Percentiles rank a stretch among this genome's conserved stretches.
phyloP scores from a whole-genome alignment of 1,139 yeast genomes.

The Debaryomyces udenii region DNA sequence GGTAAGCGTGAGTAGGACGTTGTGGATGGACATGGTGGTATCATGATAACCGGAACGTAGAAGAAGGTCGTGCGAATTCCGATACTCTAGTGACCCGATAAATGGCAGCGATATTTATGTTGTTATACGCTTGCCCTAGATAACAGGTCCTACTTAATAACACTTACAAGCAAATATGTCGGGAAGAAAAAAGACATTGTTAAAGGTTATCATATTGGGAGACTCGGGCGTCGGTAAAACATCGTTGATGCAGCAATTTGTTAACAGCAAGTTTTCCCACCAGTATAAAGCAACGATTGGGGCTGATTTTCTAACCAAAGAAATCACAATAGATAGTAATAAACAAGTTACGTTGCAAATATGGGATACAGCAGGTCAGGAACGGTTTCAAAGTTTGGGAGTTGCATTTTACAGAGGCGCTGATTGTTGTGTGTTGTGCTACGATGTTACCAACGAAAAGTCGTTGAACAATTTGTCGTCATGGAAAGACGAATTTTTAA shows the following conservation, averaged over 20 bases:
- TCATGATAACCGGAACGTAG: too few species aligned
- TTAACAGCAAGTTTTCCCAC: slow-evolving; percentile 90
- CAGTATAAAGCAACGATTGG: slow-evolving; percentile 98
- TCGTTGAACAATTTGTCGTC: slow-evolving; percentile 86
- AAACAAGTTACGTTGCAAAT: slow-evolving; percentile 82
- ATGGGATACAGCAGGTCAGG: slow-evolving; percentile 99
- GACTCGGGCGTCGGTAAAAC: slow-evolving; percentile 99
- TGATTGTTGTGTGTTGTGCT: slow-evolving; percentile 95
- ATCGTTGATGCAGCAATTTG: slow-evolving; percentile 94
- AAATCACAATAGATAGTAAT: slow-evolving; percentile 75
- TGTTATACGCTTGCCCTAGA: slow-evolving; percentile 3
- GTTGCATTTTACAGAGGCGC: slow-evolving; percentile 98
- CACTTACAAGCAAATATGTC: slow-evolving; percentile 49
- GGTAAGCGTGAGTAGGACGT: too few species aligned
- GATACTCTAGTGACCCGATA: too few species aligned
- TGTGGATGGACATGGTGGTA: too few species aligned
- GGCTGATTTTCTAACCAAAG: slow-evolving; percentile 94
- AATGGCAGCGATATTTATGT: slow-evolving; percentile 4
- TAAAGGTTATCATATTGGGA: slow-evolving; percentile 92
- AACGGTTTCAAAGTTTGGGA: slow-evolving; percentile 93
- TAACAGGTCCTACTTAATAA: background rate
- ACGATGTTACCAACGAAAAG: slow-evolving; percentile 91
- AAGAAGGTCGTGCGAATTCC: too few species aligned
- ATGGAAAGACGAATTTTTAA: slow-evolving; percentile 94
- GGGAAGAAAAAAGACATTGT: slow-evolving; percentile 81